Percentiles rank a stretch among this genome's conserved stretches.
These are phyloP conservation scores for Plasmodium coatneyi DNA, from an alignment of 169 alveolate species.

Conservation along the genomic window DNA sequence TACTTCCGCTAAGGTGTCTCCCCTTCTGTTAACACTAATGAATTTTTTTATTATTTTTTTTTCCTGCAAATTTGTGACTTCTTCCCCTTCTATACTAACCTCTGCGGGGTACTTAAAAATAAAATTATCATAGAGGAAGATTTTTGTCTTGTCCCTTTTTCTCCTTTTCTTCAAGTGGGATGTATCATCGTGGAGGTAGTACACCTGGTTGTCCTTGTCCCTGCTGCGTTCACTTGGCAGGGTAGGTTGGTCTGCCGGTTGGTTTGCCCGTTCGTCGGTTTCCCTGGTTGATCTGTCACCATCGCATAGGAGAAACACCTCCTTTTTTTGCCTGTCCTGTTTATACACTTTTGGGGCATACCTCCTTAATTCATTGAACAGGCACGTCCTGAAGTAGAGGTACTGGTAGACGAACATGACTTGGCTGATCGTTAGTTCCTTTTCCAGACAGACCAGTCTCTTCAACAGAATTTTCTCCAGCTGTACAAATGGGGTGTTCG, in stretches of 20 bases:
- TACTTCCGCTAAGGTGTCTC: background rate
- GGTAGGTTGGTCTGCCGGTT: background rate
- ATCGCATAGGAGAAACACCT: background rate
- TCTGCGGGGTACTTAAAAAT: conserved; percentile 49
- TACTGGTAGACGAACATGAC: conserved; percentile 50
- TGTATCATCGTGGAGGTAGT: conserved; percentile 46
- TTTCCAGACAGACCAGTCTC: conserved; percentile 37
- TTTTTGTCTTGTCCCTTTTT: conserved; percentile 53
- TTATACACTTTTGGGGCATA: background rate
- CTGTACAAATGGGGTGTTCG: conserved; percentile 13
- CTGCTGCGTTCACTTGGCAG: background rate
- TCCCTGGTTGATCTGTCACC: background rate
- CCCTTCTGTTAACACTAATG: conserved; percentile 1
- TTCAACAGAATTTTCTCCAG: conserved; percentile 56
- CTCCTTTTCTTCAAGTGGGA: conserved; percentile 36
- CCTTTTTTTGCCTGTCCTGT: background rate
- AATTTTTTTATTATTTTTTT: conserved; percentile 1
- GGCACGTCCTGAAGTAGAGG: conserved; percentile 59
- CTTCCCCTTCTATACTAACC: background rate
- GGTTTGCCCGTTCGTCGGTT: background rate
- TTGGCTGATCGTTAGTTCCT: conserved; percentile 21
- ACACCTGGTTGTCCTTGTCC: background rate
- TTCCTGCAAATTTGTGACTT: background rate
- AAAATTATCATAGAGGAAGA: conserved; percentile 35
- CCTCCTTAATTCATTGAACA: conserved; percentile 36